Conservation (phyloP, 345 rosid species). For the Gossypioides kirkii region DNA sequence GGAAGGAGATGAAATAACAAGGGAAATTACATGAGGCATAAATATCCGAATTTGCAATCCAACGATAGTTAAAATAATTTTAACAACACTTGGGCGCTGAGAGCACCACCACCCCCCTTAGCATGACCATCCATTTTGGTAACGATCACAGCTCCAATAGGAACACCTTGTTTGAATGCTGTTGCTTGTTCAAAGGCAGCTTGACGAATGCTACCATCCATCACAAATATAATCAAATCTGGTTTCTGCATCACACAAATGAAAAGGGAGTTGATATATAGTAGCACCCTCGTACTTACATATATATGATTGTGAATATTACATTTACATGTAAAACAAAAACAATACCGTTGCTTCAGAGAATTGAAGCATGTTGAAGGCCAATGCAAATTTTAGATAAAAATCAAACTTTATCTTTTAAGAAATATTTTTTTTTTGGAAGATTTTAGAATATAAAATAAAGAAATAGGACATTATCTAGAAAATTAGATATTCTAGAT, state of each 20-base stretch:
- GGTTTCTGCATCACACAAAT: conserved; percentile 58
- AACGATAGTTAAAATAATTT: no score
- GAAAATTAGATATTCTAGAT: no score
- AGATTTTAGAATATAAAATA: no score
- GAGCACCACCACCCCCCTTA: conserved; percentile 40
- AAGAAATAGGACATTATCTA: no score
- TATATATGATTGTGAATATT: no score
- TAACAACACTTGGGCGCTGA: neutral
- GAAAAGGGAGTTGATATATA: neutral
- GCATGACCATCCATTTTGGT: conserved; percentile 99
- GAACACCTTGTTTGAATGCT: conserved; percentile 83
- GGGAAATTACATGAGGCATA: no score
- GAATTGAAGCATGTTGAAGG: conserved; percentile 61
- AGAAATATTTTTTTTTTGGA: no score
- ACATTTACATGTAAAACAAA: neutral
- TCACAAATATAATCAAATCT: conserved; percentile 80
- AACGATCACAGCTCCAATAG: conserved; percentile 88
- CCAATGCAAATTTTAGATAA: no score
- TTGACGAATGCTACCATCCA: conserved; percentile 97
- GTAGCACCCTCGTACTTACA: no score
- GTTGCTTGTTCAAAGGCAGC: conserved; percentile 93
- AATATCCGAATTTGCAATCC: no score
- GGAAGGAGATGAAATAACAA: no score
- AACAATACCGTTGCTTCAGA: conserved; percentile 80
- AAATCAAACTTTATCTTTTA: no score